Evolutionary conservation across 805 yeast genomes (phyloP).

Genomic region (Metschnikowia koreensis): DNA sequence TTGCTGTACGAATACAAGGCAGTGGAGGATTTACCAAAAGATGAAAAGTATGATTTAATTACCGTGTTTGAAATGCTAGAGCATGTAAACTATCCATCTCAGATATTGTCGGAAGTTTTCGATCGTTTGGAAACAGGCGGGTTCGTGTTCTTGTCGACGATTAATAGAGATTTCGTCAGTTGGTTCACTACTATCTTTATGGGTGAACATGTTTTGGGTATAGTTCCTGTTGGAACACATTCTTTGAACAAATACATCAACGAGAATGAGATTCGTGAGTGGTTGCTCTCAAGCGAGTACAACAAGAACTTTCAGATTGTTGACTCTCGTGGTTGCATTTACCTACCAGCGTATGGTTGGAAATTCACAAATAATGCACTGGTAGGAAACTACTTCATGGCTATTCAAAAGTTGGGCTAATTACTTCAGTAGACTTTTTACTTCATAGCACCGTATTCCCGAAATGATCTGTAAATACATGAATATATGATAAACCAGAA

Average conservation of each 20-base stretch:
- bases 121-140: constrained; percentile 75
- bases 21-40: constrained; percentile 53
- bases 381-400: constrained; percentile 88
- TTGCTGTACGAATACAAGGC: constrained; percentile 60
- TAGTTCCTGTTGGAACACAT: constrained; percentile 94
- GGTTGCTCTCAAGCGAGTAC: constrained; percentile 48
- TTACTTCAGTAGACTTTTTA: background rate
- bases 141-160: constrained; percentile 82
- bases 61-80: constrained; percentile 94
- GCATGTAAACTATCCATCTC: constrained; percentile 85
- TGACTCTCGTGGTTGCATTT: constrained; percentile 73
- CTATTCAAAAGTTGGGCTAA: constrained; percentile 51
- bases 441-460: background rate
- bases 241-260: constrained; percentile 83
- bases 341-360: constrained; percentile 87
- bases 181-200: constrained; percentile 91
- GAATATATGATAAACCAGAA: background rate
- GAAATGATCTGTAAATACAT: background rate
- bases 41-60: constrained; percentile 64
- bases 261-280: constrained; percentile 63
- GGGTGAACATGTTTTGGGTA: constrained; percentile 75
- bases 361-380: constrained; percentile 55
- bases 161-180: constrained; percentile 80
- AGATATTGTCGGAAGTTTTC: constrained; percentile 67
- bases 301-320: constrained; percentile 51